Base-by-base conservation (phyloP, 2,329 filamentous ascomycete genomes). In the Emmonsiellopsis sp. region DNA sequence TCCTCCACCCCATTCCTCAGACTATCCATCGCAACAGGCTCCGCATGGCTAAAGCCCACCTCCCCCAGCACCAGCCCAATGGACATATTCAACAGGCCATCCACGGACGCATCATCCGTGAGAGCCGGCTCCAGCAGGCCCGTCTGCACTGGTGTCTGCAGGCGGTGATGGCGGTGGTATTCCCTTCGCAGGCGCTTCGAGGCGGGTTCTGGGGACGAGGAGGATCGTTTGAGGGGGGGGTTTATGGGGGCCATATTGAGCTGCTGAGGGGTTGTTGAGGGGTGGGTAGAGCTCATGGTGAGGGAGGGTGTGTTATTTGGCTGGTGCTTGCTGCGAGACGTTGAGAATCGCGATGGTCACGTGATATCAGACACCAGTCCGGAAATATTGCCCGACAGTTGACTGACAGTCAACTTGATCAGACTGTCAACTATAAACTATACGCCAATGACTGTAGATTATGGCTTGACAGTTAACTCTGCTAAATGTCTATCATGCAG, bases 1-100 rank as follows among this genome's bases (percentile, higher is more conserved):
- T 82, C 79, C 67, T 84, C 80, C 20, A 77, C 73, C 42, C 77
- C 69, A 53, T 71, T 72, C 51, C 77, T 70, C 56, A 85, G 77
- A 59, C 74, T 73, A 60, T 83, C 78, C 58, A 85, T 62, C 41
- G 80, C 82, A 26, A 75, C 72, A 8, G 80, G 75, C 51, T 75
- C 74, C 26, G 78, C 78, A 53, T 74, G 64, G 34, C 80, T 77
- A 61, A 82, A 84, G 3, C 81, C 81, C 20, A 72, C 71, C 53
- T 74, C 69, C 51, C 68, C 72, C 59, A 81, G 71, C 53, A 75
- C 71, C 50, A 76, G 72, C 26, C 75, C 73, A 57, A 85, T 79
- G 43, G 78, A 76, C 58, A 79, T 75, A 47, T 76, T 70, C 55
- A 85, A 69, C 59, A 83, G 72, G 13, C 74, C 70, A 60, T 82